Evolutionary conservation across 2,329 filamentous ascomycete genomes (phyloP), one percentile per base, ranked within the genome.

Genomic region (Trichoderma sp.): DNA sequence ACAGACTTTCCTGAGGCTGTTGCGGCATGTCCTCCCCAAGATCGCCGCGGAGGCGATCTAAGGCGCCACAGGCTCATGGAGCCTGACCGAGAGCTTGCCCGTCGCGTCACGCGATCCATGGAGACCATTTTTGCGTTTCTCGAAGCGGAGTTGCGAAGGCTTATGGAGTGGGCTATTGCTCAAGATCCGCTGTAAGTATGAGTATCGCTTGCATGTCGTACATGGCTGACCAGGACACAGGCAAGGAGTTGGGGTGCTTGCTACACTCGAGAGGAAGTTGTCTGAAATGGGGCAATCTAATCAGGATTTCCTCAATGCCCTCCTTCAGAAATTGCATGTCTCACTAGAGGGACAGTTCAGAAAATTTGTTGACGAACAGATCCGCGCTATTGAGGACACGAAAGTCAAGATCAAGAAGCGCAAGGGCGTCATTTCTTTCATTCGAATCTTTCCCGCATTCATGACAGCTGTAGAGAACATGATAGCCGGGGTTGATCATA

Each of bases 321-420:
- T 91, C 2, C 82, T 98, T 3, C 91, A 96, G 74, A 94, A 93
- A 76, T 83, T 97, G 11, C 92, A 96, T 73, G 86, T 89, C 68
- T 87, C 87, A 52, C 83, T 98, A 21, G 88, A 91, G 73, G 86
- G 87, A 2, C 87, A 92, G 3, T 97, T 97, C 82, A 89, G 86
- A 70, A 93, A 92, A 71, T 97, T 98, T 74, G 89, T 98, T 10
- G 95, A 98, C 73, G 93, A 97, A 72, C 96, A 99, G 78, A 91
- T 98, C 69, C 92, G 93, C 30, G 94, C 94, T 5, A 97, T 98
- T 72, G 96, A 98, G 80, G 96, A 98, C 71, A 98, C 94, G 49
- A 98, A 98, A 81, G 95, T 99, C 79, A 97, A 97, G 83, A 94
- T 97, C 81, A 97, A 97, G 84, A 98, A 98, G 84, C 91, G 96